These are phyloP conservation scores for Dryas alaskensis DNA, from an alignment of 306 rosid species.

Conservation along the genomic window DNA sequence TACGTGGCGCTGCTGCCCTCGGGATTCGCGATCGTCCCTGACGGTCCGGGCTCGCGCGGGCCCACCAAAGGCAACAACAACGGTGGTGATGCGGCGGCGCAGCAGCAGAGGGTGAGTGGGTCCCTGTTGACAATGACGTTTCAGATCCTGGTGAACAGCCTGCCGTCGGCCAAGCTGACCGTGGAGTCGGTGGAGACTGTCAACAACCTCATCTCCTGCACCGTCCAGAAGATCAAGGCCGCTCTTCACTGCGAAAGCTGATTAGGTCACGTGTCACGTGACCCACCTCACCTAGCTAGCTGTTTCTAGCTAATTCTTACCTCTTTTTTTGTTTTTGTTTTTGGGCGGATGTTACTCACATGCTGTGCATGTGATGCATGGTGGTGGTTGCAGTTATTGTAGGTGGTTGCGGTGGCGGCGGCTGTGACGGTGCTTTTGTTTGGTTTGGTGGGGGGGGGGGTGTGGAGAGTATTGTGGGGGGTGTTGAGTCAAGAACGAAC, in stretches of 20 bases:
- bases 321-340: neutral
- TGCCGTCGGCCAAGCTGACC: constrained; percentile 87
- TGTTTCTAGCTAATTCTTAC: neutral
- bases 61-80: constrained; percentile 11
- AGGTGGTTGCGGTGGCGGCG: constrained; percentile 11
- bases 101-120: constrained; percentile 49
- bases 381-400: neutral
- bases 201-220: constrained; percentile 84
- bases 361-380: constrained; percentile 19
- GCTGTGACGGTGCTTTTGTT: neutral
- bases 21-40: constrained; percentile 82
- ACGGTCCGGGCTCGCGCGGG: constrained; percentile 65
- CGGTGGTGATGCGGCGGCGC: constrained; percentile 6
- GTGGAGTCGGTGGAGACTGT: constrained; percentile 97
- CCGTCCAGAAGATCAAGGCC: constrained; percentile 87
- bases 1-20: constrained; percentile 89
- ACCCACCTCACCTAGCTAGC: neutral
- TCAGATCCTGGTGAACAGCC: constrained; percentile 87
- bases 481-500: constrained; percentile 99
- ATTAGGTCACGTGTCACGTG: constrained; percentile 26
- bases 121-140: constrained; percentile 90
- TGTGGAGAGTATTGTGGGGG: constrained; percentile 35
- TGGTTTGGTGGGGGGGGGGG: constrained; percentile 3
- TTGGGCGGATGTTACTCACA: neutral
- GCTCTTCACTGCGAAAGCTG: constrained; percentile 78